Evolutionary conservation across 2,329 filamentous ascomycete species (phyloP), one percentile per base, ranked within the genome.

Genomic region (Talaromyces sp.): DNA sequence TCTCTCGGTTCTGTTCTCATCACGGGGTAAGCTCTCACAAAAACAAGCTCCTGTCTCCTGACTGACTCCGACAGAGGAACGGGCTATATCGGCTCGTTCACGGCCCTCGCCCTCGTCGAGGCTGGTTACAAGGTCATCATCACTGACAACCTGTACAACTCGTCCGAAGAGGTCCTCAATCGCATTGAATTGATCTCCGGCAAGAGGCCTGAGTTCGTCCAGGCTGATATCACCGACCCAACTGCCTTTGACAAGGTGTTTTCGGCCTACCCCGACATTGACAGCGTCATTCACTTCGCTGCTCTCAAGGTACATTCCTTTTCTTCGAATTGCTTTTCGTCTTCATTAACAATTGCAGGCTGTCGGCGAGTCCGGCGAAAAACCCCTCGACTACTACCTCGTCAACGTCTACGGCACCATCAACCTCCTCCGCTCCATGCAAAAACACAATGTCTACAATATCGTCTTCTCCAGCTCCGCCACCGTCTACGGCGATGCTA

Each of bases 61-160:
- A 37, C 27, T 24, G 13, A 49, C 47, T 41, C 64, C 70, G 16
- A 66, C 77, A 97, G 95, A 86, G 95, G 95, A 75, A 97, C 93
- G 70, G 95, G 95, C 83, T 99, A 99, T 85, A 99, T 99, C 80
- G 95, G 95, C 78, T 98, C 94, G 60, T 98, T 98, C 85, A 99
- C 95, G 68, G 85, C 91, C 64, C 89, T 99, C 60, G 90, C 93
- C 62, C 91, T 99, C 31, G 91, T 99, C 71, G 86, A 97, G 76
- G 91, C 95, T 75, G 93, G 89, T 79, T 98, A 98, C 86, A 89
- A 98, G 79, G 95, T 99, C 69, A 90, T 99, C 78, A 92, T 99
- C 69, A 89, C 95, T 71, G 95, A 99, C 83, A 98, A 89, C 81
- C 87, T 98, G 70, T 97, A 96, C 89, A 99, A 99, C 82, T 97